Conservation (phyloP, 768 basidiomycete genomes). For the Rhodotorula paludigena region DNA sequence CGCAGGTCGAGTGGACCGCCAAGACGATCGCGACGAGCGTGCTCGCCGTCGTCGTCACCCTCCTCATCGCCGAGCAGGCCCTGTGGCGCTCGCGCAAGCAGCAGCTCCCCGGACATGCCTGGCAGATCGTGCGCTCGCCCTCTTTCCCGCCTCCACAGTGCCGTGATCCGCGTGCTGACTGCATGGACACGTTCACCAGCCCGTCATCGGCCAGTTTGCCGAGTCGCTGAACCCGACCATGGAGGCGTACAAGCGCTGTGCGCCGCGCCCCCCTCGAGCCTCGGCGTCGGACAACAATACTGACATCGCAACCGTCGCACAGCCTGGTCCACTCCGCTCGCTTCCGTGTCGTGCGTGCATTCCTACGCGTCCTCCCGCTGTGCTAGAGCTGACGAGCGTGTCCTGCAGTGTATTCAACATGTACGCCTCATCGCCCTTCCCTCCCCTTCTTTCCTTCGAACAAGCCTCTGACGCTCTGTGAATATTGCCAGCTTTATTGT, state of each 20-base stretch:
- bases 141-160: background rate
- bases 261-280: background rate
- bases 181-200: constrained; percentile 50
- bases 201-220: constrained; percentile 93
- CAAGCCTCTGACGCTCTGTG: background rate
- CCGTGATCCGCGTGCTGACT: background rate
- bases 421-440: constrained; percentile 51
- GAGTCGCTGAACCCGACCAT: constrained; percentile 83
- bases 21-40: constrained; percentile 20
- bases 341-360: constrained; percentile 61
- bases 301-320: constrained; percentile 42
- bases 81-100: constrained; percentile 85
- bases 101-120: constrained; percentile 64
- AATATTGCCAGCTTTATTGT: constrained; percentile 78
- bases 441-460: background rate
- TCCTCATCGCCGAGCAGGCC: constrained; percentile 79
- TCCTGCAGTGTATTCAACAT: constrained; percentile 79
- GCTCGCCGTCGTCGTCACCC: constrained; percentile 59
- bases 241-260: constrained; percentile 70
- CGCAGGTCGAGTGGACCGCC: constrained; percentile 2
- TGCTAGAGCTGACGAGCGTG: background rate
- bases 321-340: constrained; percentile 86
- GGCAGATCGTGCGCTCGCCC: constrained; percentile 34
- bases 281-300: background rate
- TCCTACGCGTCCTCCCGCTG: background rate